Percentiles rank a stretch among this genome's conserved stretches.
phyloP scores from a whole-genome alignment of 1,139 yeast genomes.

The Ashbya aceris region DNA sequence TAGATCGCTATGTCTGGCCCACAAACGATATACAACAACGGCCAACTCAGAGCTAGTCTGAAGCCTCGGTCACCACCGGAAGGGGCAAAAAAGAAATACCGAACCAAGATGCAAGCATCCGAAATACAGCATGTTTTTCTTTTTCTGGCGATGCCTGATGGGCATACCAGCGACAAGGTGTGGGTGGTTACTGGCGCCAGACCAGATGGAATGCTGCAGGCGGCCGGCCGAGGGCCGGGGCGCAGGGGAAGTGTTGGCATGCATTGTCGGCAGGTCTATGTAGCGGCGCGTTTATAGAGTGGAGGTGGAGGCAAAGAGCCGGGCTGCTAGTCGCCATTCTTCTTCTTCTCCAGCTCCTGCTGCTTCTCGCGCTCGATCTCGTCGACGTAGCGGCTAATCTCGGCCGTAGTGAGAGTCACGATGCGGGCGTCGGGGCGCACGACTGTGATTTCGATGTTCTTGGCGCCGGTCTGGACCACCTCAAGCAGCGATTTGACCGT shows the following conservation, averaged over 20 bases:
- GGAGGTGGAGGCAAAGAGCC: neutral
- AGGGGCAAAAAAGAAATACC: conserved; percentile 2
- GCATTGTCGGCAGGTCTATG: neutral
- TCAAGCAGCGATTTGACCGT: conserved; percentile 83
- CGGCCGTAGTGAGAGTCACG: conserved; percentile 54
- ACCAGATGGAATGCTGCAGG: neutral
- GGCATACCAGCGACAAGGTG: neutral
- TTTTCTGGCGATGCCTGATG: neutral
- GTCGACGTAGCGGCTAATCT: conserved; percentile 65
- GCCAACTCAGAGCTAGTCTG: conserved; percentile 1
- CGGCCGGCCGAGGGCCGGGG: neutral
- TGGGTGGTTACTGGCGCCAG: neutral
- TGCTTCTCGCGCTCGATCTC: conserved; percentile 81
- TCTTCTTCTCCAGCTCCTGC: conserved; percentile 74
- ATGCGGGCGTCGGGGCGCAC: conserved; percentile 58
- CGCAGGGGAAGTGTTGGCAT: neutral
- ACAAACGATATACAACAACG: neutral
- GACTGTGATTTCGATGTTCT: conserved; percentile 87
- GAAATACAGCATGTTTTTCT: neutral
- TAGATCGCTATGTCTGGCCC: neutral
- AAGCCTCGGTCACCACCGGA: neutral
- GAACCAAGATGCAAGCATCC: conserved; percentile 13
- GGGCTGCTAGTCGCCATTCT: conserved; percentile 28
- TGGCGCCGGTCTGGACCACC: conserved; percentile 96
- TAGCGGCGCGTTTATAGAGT: neutral